Conservation (phyloP, 2,329 filamentous ascomycete genomes). For the Alternaria consortialis region DNA sequence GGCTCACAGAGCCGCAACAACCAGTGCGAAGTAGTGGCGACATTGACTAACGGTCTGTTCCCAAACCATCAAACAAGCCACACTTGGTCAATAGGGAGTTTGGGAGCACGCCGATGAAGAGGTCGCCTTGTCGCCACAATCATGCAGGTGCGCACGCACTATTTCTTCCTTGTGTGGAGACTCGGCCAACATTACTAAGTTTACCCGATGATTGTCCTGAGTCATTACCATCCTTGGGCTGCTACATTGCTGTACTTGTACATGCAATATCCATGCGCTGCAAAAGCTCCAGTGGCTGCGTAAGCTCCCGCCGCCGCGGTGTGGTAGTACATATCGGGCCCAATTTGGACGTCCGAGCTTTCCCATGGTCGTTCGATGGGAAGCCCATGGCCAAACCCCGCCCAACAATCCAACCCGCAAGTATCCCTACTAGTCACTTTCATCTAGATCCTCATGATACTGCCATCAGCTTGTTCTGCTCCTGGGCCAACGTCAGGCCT, state of each 20-base stretch:
- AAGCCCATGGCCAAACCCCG: neutral
- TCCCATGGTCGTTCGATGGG: neutral
- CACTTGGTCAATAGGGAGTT: neutral
- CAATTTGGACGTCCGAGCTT: neutral
- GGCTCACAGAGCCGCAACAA: neutral
- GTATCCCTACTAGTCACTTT: neutral
- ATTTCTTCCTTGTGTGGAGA: slow-evolving; percentile 6
- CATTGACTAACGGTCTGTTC: neutral
- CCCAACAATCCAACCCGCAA: neutral
- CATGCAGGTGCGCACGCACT: slow-evolving; percentile 1
- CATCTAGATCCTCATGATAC: slow-evolving; percentile 38
- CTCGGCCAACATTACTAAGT: slow-evolving; percentile 3
- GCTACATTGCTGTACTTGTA: slow-evolving; percentile 4
- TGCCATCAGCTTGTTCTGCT: slow-evolving; percentile 57
- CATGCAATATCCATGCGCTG: neutral
- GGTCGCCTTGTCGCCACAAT: neutral
- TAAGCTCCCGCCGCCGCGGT: slow-evolving; percentile 1
- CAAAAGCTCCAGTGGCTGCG: neutral
- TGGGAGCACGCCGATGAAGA: neutral
- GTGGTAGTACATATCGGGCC: neutral
- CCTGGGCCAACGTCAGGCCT: slow-evolving; percentile 58
- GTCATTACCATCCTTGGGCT: neutral
- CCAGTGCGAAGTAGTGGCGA: neutral
- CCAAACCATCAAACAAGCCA: neutral
- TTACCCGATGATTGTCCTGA: neutral